Evolutionary conservation across 768 basidiomycete genomes (phyloP).

Genomic region (Auricularia cornea): DNA sequence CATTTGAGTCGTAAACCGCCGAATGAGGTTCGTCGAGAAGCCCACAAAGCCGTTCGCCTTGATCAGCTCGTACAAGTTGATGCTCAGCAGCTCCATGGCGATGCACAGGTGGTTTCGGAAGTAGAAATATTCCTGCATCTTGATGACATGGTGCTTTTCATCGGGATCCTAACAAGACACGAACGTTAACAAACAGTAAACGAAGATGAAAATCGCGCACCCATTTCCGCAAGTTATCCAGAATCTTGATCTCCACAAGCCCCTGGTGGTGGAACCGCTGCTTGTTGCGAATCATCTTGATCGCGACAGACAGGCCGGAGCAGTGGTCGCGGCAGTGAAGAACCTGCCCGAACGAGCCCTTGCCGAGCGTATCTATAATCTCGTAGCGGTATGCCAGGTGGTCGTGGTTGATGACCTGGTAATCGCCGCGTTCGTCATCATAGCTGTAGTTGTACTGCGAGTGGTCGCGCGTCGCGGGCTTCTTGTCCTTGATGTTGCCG

Average conservation of each 20-base stretch:
- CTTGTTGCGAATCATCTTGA: conserved; percentile 99
- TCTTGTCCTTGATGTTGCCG: conserved; percentile 77
- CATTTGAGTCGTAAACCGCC: conserved; percentile 96
- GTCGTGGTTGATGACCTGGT: conserved; percentile 80
- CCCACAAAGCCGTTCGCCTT: conserved; percentile 98
- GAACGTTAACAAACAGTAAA: not conserved
- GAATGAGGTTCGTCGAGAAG: conserved; percentile 92
- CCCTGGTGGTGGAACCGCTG: conserved; percentile 98
- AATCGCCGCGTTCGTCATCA: conserved; percentile 97
- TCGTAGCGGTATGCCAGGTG: conserved; percentile 98
- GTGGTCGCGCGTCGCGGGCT: conserved; percentile 62
- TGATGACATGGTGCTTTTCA: conserved; percentile 94
- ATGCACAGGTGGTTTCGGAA: conserved; percentile 98
- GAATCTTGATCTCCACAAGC: conserved; percentile 96
- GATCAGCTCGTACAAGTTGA: conserved; percentile 97
- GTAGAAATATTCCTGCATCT: conserved; percentile 97
- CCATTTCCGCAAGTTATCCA: conserved; percentile 97
- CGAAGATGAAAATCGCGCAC: conserved; percentile 36
- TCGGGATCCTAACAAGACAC: conserved; percentile 66
- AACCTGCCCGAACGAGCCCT: conserved; percentile 98
- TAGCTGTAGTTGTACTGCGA: conserved; percentile 86
- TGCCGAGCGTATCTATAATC: conserved; percentile 83
- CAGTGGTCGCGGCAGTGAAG: conserved; percentile 91
- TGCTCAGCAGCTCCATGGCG: conserved; percentile 94
- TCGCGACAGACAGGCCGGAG: conserved; percentile 92